Percentiles rank a stretch among this genome's conserved stretches.
phyloP scores from a whole-genome alignment of 306 rosid genomes.

The Lathyrus sativus region DNA sequence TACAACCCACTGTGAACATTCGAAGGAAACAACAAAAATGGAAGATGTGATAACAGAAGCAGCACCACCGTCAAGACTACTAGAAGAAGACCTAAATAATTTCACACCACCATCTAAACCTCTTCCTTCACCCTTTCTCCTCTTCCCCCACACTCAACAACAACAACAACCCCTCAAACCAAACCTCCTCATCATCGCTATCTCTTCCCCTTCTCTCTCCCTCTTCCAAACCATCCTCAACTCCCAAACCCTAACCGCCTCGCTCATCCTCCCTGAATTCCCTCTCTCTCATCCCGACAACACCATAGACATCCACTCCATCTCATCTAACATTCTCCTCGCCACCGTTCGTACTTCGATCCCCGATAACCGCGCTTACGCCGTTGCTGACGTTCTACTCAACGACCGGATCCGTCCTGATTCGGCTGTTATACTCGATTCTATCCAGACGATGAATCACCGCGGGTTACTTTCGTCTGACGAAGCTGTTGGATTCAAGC shows the following conservation, averaged over 20 bases:
- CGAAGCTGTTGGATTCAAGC: constrained; percentile 63
- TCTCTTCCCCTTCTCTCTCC: constrained; percentile 65
- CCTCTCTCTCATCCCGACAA: constrained; percentile 51
- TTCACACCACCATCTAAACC: constrained; percentile 62
- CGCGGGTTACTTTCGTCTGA: constrained; percentile 67
- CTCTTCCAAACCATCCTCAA: constrained; percentile 50
- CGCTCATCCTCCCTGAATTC: constrained; percentile 74
- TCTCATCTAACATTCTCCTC: constrained; percentile 43
- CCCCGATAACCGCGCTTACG: constrained; percentile 53
- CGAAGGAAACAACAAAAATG: constrained; percentile 40
- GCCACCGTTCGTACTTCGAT: constrained; percentile 49
- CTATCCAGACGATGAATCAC: constrained; percentile 48
- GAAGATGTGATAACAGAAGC: constrained; percentile 83
- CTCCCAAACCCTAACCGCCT: constrained; percentile 52
- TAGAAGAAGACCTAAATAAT: constrained; percentile 79
- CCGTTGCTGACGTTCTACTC: constrained; percentile 54
- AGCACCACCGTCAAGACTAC: constrained; percentile 81
- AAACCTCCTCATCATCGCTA: constrained; percentile 63
- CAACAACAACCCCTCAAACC: constrained; percentile 59
- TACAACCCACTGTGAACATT: neutral
- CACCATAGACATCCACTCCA: constrained; percentile 53
- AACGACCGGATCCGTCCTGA: constrained; percentile 48
- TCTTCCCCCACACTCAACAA: constrained; percentile 46
- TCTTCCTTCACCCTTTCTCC: constrained; percentile 67
- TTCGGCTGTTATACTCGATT: constrained; percentile 60